Evolutionary conservation across 257 asterid species (phyloP), one percentile per base, ranked within the genome.

Genomic region (Petrea volubilis): DNA sequence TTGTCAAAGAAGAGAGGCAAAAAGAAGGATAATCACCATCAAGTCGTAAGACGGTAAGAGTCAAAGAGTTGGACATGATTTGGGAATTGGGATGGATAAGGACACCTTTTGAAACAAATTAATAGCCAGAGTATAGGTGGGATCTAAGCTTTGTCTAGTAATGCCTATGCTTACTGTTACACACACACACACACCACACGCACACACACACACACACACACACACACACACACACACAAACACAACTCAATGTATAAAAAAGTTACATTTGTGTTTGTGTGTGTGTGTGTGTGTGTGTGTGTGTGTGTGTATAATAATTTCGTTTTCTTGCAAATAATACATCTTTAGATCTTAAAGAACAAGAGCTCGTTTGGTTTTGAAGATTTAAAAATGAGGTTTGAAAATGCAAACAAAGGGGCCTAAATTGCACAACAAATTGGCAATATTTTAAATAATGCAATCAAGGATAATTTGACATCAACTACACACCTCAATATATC

Each of bases 11-110:
- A 71, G 53, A 70, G 27, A n/a, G n/a, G n/a, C n/a, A 49, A 29
- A 40, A 18, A 69, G 34, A 65, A 56, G 31, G 64, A 60, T 55
- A 28, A 79, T 52, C 71, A 56, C 15, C 36, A 52, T 67, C 73
- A 52, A 73, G n/a, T n/a, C n/a, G n/a, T 2, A 38, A 38, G 10
- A 73, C 17, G 24, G 64, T 66, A 31, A 40, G 78, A 46, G 69
- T 60, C 73, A 78, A 64, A 73, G 55, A 18, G 60, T 25, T 61
- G 69, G 64, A 67, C 78, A 73, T 61, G 78, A 18, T 57, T 77
- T 76, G 74, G 53, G n/a, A n/a, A n/a, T n/a, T n/a, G n/a, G n/a
- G n/a, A n/a, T 66, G 17, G 63, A 46, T 59, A 67, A 74, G 21
- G 74, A 67, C 79, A 71, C 55, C 55, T 36, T 71, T 60, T 60